Evolutionary conservation across 1,284 basidiomycete species (phyloP).

Genomic region (Farysia itapuensis): DNA sequence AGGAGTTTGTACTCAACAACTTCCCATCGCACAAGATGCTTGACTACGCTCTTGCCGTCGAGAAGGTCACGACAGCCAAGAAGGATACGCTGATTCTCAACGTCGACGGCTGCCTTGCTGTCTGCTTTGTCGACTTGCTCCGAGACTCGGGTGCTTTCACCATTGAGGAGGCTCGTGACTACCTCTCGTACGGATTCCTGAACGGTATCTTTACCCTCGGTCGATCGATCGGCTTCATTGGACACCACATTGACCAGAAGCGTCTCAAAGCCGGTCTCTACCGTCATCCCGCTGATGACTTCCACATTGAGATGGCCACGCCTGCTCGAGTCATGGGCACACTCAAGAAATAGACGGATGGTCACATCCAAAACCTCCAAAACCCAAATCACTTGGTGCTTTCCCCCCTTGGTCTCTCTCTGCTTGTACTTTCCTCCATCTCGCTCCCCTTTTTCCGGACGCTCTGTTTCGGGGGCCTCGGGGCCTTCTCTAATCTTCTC

Average conservation of each 20-base stretch:
- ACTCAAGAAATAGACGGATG: slow-evolving; percentile 30
- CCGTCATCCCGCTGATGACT: slow-evolving; percentile 61
- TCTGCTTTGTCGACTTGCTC: slow-evolving; percentile 94
- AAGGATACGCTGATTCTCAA: slow-evolving; percentile 74
- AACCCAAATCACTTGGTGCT: background rate
- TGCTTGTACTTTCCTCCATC: background rate
- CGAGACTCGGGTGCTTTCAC: slow-evolving; percentile 92
- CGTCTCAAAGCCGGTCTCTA: slow-evolving; percentile 63
- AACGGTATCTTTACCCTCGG: slow-evolving; percentile 97
- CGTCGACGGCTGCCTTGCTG: slow-evolving; percentile 96
- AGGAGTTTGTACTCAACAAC: slow-evolving; percentile 92
- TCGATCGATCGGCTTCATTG: slow-evolving; percentile 95
- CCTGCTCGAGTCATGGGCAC: slow-evolving; percentile 52
- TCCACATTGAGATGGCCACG: slow-evolving; percentile 56
- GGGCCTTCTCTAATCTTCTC: too few species aligned
- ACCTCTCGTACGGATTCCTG: slow-evolving; percentile 85
- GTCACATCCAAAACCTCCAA: background rate
- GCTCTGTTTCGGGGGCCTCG: background rate
- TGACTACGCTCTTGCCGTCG: slow-evolving; percentile 97
- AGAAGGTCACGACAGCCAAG: slow-evolving; percentile 96
- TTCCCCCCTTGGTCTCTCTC: background rate
- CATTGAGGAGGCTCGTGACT: slow-evolving; percentile 92
- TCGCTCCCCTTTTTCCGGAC: background rate
- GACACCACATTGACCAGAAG: slow-evolving; percentile 93
- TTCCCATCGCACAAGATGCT: slow-evolving; percentile 78